Base-by-base conservation (phyloP, 2,329 filamentous ascomycete genomes). In the Metarhizium robertsii region DNA sequence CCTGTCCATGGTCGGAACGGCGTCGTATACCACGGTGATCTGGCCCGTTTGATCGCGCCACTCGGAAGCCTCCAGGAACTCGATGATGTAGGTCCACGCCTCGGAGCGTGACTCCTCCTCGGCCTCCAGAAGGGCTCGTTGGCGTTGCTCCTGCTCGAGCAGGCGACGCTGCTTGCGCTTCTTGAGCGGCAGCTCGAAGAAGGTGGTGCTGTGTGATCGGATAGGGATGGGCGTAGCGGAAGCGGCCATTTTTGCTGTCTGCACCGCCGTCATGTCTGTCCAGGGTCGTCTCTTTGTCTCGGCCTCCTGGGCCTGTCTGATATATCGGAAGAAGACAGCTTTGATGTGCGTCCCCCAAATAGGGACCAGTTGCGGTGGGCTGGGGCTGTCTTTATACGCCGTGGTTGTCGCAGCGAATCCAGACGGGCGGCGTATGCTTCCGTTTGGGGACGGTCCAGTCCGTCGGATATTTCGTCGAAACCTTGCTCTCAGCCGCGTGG, bases 11-110 rank as follows among this genome's bases (percentile, higher is more conserved):
- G 65, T 64, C 14, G 69, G 69, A 3, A 72, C 64, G 18, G 58
- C 63, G 3, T 71, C 69, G 59, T 62, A 64, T 25, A 65, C 61
- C 55, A 72, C 69, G 53, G 65, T 63, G 56, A 72, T 71, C 30
- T 64, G 67, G 53, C 68, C 66, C 50, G 62, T 59, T 56, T 67
- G 66, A 34, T 64, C 66, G 52, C 57, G 61, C 68, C 64, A 72
- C 32, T 61, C 48, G 10, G 64, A 67, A 38, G 55, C 61, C 13
- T 65, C 56, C 16, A 69, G 57, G 52, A 68, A 71, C 53, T 63
- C 62, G 43, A 63, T 55, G 56, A 72, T 63, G 57, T 67, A 71
- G 53, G 67, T 59, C 59, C 59, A 64, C 6, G 69, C 69, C 54
- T 65, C 63, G 34, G 61, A 61, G 52, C 65, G 65, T 32, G 67